Base-by-base conservation (phyloP, 2,329 filamentous ascomycete genomes). In the Leptographium wingfieldii region DNA sequence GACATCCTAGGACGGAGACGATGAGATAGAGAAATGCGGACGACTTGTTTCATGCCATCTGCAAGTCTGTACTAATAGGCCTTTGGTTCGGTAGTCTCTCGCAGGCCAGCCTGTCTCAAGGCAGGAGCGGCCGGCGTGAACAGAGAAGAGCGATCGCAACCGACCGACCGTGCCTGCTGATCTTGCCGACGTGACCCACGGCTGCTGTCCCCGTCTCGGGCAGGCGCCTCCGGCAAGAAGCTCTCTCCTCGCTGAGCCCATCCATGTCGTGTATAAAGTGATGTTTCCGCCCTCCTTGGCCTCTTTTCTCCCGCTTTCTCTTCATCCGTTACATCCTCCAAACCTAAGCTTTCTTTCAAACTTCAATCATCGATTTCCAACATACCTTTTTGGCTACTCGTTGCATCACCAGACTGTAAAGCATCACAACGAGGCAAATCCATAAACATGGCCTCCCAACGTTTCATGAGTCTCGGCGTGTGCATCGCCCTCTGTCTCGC, bases 51-150 rank as follows among this genome's bases (percentile, higher is more conserved):
- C 38, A 46, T 40, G 35, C 46, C 38, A 54, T 60, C 31, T 11
- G 19, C 31, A 54, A 5, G 51, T 55, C 59, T 63, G 57, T 63
- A 63, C 61, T 59, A 63, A 63, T 61, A 61, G 57, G 57, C 40
- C 57, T 19, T 9, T 3, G 33, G 33, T 35, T 35, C 14, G 11
- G 53, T 25, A 38, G 33, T 40, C 14, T 11, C 11, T 29, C 27
- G 1, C 10, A 11, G 58, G 40, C 12, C 35, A 43, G 11, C 25
- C 33, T 55, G 31, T 55, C 31, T n/a, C 43, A 14, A 43, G 38
- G 40, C 38, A 56, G 55, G 55, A 25, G 35, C n/a, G 55, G 55
- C 55, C 40, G 40, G 55, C 22, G 40, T 51, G 55, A 33, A 56
- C 49, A 61, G 48, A 59, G 52, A 60, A 38, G 43, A 58, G 49